phyloP scores from a whole-genome alignment of 2,329 filamentous ascomycete species.

The Botryotinia narcissicola region DNA sequence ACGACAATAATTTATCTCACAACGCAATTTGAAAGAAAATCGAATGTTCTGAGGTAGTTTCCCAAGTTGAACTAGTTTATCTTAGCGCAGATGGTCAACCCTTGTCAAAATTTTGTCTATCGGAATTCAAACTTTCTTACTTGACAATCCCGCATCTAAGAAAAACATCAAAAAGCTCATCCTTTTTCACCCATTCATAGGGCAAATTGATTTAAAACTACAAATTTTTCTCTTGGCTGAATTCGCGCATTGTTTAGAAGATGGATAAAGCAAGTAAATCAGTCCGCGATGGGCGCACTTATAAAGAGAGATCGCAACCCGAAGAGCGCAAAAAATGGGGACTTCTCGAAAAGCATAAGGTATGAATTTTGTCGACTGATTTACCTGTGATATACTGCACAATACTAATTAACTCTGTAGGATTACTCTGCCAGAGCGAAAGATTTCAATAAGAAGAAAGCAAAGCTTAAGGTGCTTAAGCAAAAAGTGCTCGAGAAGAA shows the following conservation, averaged over 20 bases:
- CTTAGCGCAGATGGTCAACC: constrained; percentile 6
- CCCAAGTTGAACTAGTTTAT: constrained; percentile 15
- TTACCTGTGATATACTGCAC: neutral
- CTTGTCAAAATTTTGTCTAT: constrained; percentile 15
- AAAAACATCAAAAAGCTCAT: constrained; percentile 12
- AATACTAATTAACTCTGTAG: constrained; percentile 37
- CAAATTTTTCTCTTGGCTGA: constrained; percentile 56
- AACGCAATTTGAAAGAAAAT: constrained; percentile 10
- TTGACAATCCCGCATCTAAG: neutral
- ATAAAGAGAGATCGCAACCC: constrained; percentile 87
- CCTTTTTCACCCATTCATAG: neutral
- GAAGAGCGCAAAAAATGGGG: constrained; percentile 81
- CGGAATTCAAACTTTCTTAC: constrained; percentile 1
- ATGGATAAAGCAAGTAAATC: constrained; percentile 24
- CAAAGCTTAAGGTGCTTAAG: constrained; percentile 56
- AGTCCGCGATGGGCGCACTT: constrained; percentile 59
- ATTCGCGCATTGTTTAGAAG: constrained; percentile 47
- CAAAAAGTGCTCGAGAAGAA: constrained; percentile 64
- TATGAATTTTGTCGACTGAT: constrained; percentile 37
- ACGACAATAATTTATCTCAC: neutral
- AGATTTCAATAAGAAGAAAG: constrained; percentile 66
- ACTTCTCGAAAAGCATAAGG: constrained; percentile 93
- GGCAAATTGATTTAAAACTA: neutral
- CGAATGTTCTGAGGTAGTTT: constrained; percentile 20
- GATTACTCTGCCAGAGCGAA: constrained; percentile 64